phyloP scores from a whole-genome alignment of 2,329 filamentous ascomycete species.

The Venturia carpophila region DNA sequence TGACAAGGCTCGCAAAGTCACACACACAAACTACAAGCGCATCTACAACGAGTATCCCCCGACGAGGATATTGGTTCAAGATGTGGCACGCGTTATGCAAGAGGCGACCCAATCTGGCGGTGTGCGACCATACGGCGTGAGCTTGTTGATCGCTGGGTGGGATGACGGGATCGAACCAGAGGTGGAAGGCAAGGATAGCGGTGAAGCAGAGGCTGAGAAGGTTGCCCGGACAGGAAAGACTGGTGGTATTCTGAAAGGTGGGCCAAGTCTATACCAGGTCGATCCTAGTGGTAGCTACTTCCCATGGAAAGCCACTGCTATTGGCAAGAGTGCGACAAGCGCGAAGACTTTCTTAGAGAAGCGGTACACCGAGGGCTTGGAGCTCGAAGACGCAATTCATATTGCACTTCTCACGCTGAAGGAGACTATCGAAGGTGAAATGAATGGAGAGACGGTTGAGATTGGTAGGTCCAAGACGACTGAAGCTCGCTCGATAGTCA shows the following conservation, averaged over 20 bases:
- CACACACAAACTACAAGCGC: constrained; percentile 97
- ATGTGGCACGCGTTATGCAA: constrained; percentile 96
- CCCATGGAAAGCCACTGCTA: constrained; percentile 98
- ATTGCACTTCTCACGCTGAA: constrained; percentile 96
- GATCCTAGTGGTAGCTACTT: constrained; percentile 99
- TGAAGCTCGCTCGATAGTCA: constrained; percentile 14
- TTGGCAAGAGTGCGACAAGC: constrained; percentile 95
- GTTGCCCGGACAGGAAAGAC: constrained; percentile 75
- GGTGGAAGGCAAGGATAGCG: constrained; percentile 53
- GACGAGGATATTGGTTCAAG: constrained; percentile 96
- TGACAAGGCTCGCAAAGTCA: constrained; percentile 96
- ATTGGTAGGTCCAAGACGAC: constrained; percentile 57
- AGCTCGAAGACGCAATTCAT: constrained; percentile 96
- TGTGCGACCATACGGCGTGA: constrained; percentile 94
- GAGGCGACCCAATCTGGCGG: constrained; percentile 97
- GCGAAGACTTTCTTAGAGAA: constrained; percentile 99
- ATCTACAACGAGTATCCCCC: constrained; percentile 99
- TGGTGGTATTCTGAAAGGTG: constrained; percentile 88
- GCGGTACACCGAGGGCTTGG: constrained; percentile 92
- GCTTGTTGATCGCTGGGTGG: constrained; percentile 91
- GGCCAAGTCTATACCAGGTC: constrained; percentile 96
- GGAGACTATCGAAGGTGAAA: constrained; percentile 98
- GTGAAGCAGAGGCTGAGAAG: constrained; percentile 52
- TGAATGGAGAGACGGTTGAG: constrained; percentile 98
- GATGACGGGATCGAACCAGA: constrained; percentile 93